Base-by-base conservation (phyloP, 371 early-diverging fungal species). In the Apophysomyces elegans region DNA sequence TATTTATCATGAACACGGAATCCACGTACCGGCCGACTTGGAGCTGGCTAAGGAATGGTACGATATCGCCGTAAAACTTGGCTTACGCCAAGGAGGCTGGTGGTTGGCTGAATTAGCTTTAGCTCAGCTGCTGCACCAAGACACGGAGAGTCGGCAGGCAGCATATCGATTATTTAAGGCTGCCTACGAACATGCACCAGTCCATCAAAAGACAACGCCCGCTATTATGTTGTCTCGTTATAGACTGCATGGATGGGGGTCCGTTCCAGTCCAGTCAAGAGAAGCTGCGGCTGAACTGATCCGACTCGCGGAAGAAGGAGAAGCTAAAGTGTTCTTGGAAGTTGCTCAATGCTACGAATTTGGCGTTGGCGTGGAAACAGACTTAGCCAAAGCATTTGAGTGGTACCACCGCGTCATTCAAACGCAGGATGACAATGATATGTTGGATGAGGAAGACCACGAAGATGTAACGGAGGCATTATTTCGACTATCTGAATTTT, bases 261-360 rank as follows among this genome's bases (percentile, higher is more conserved):
- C 41, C 59, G 71, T 75, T 0, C 37, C 61, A 18, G 43, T 63
- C 1, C 70, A 74, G 18, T 50, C 68, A 0, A 63, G 69, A 57
- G 65, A 71, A 41, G 79, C 77, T 3, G 74, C 71, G 2, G 56
- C 62, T 6, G 56, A 64, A 1, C 63, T 81, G n/a, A 56, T 81
- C 5, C 62, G 44, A 7, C 66, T 77, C 37, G 75, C 79, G 7
- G 64, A 76, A 39, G 21, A 69, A 9, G 71, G 70, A 37, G 62
- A 76, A n/a, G 50, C 63, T 45, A 75, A 72, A 37, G 75, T 75
- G 7, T 81, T 72, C 61, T 44, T 76, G 18, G 72, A 77, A 12
- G 73, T 79, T 8, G 83, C 78, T 2, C 66, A 73, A 36, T 96
- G 96, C 66, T 96, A 91, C 71, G 96, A 95, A 68, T 84, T 90